Conservation (phyloP, 306 rosid species). For the Trifolium pratense region DNA sequence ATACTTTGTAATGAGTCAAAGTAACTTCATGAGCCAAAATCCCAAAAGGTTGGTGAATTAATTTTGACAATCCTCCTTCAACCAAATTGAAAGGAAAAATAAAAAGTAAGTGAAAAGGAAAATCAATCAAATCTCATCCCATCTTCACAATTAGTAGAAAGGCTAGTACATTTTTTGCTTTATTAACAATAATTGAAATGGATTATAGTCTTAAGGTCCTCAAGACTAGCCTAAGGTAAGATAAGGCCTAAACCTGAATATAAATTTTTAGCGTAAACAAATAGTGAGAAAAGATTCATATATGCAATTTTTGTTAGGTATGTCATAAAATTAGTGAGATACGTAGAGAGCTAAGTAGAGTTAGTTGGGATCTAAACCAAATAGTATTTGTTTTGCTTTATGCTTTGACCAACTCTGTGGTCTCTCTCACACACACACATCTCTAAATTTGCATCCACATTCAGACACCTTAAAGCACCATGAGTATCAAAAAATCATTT, state of each 20-base stretch:
- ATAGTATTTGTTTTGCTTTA: neutral
- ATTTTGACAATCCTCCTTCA: conserved; percentile 16
- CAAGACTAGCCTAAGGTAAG: neutral
- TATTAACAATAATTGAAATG: conserved; percentile 16
- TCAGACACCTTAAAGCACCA: conserved; percentile 22
- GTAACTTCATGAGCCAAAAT: conserved; percentile 2
- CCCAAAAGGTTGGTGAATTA: conserved; percentile 7
- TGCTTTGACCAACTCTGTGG: neutral
- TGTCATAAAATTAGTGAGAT: neutral
- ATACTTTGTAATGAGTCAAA: conserved; percentile 23
- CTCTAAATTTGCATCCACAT: conserved; percentile 17
- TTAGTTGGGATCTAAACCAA: neutral
- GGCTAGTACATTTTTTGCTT: too few species aligned
- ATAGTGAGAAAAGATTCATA: neutral
- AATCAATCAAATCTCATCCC: neutral
- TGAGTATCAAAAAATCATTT: conserved; percentile 29
- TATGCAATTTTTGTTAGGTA: neutral
- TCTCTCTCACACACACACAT: neutral
- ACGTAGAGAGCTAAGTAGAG: neutral
- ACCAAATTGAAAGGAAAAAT: neutral
- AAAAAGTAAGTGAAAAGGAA: neutral
- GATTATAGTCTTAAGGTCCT: conserved; percentile 16
- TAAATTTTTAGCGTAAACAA: neutral
- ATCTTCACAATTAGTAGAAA: too few species aligned
- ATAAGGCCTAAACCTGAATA: neutral